Percentiles rank a stretch among this genome's conserved stretches.
phyloP scores from a whole-genome alignment of 192 early-diverging fungal genomes.

The Linnemannia exigua region DNA sequence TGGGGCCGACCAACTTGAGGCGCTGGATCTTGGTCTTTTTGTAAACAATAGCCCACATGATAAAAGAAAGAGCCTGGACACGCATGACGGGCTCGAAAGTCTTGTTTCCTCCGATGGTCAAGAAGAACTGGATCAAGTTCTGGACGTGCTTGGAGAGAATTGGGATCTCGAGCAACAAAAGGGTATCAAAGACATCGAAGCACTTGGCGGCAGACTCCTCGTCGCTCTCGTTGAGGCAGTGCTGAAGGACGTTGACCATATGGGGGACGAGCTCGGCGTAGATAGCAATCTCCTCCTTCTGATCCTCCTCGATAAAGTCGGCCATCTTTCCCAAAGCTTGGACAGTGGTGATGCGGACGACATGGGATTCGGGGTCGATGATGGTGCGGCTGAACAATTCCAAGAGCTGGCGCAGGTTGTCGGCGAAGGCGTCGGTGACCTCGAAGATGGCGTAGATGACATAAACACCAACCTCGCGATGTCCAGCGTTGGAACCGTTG shows the following conservation, averaged over 20 bases:
- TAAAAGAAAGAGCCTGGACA: conserved; percentile 86
- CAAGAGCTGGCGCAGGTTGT: conserved; percentile 77
- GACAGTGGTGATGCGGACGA: conserved; percentile 85
- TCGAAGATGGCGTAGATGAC: conserved; percentile 92
- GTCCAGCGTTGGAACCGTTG: conserved; percentile 74
- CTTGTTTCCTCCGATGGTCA: conserved; percentile 77
- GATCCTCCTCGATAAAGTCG: conserved; percentile 82
- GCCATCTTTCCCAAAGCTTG: conserved; percentile 87
- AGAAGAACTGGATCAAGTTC: conserved; percentile 87
- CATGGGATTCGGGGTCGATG: conserved; percentile 85
- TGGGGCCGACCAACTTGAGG: conserved; percentile 84
- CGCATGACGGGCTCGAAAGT: conserved; percentile 79
- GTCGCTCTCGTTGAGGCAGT: conserved; percentile 80
- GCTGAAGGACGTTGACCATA: conserved; percentile 90
- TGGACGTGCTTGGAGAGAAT: conserved; percentile 84
- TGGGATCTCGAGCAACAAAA: conserved; percentile 86
- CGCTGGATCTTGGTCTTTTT: conserved; percentile 89
- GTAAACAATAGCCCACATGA: conserved; percentile 82
- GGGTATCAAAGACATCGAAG: conserved; percentile 90
- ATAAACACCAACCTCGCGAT: conserved; percentile 91
- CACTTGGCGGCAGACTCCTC: conserved; percentile 83
- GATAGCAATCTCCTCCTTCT: conserved; percentile 76
- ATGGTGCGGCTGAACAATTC: conserved; percentile 82
- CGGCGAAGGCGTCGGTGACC: conserved; percentile 76
- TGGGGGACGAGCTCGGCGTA: conserved; percentile 82